Base-by-base conservation (phyloP, 768 basidiomycete species). In the Porphyrellus cyaneotinctus region DNA sequence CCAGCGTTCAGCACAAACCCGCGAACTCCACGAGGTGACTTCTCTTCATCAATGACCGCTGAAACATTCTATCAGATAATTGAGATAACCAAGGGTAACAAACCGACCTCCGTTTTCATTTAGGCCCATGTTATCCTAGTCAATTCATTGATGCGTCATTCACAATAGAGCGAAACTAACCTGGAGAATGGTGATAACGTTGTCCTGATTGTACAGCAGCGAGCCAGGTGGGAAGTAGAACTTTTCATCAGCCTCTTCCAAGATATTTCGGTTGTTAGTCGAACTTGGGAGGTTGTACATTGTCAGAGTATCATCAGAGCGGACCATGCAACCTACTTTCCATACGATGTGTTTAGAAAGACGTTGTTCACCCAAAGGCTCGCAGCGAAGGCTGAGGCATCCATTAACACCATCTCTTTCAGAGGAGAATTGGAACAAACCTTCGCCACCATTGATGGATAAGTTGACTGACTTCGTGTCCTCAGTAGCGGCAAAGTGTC, bases 371-470 rank as follows among this genome's bases (percentile, higher is more conserved):
- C 71, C 85, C 88, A 91, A 14, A 91, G 82, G 47, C 85, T 88
- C 3, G 88, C 88, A 26, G 90, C 88, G 58, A 92, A 92, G 6
- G 85, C 88, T 60, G 33, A 31, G 33, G 36, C 6, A 17, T 47
- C n/a, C 12, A 31, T 49, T 11, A 46, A 28, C 4, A 36, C 26
- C 23, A 33, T 35, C 5, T 18, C 35, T 41, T 14, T n/a, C 32
- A 14, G 43, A 41, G 18, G 47, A 30, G 9, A 39, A 46, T 42
- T 17, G 15, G 10, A 30, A 55, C 68, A 17, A 51, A 85, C 87
- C 87, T 77, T 81, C 78, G 12, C 90, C 88, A 9, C 90, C 91
- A 56, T 91, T 90, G 62, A 93, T 85, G 1, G 84, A 85, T 13
- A 92, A 70, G 55, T 88, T 87, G 24, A 85, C 80, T 30, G 76